Evolutionary conservation across 2,329 filamentous ascomycete genomes (phyloP), one percentile per base, ranked within the genome.

Genomic region (Ophiosphaerella herpotricha): DNA sequence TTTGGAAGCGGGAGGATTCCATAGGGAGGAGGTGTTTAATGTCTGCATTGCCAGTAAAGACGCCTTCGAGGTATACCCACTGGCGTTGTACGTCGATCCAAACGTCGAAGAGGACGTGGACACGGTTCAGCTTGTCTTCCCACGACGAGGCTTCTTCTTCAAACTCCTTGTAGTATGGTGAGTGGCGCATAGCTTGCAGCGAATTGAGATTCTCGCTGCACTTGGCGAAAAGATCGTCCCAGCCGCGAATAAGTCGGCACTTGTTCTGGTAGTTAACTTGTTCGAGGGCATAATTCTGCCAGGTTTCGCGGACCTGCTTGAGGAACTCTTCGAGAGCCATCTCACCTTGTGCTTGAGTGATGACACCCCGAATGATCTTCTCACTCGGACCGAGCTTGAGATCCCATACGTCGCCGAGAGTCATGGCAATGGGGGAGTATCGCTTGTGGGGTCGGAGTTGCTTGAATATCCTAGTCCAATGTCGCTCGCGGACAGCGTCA

Each of bases 71-170:
- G 72, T 99, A 99, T 7, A 99, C 94, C 94, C 94, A 99, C 77
- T 99, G 94, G 54, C 95, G 88, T 74, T 99, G 94, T n/a, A 99
- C 95, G 75, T 99, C 95, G 64, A 99, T 99, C 95, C 95, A 99
- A 13, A 99, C 92, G 72, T 99, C 94, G 67, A 99, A 99, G 8
- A 99, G 82, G 13, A 99, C 91, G 70, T 99, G 94, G 2, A 99
- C 91, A 39, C 94, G 86, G 73, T 97, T 99, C 23, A 99, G 82
- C 73, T 96, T 96, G 75, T 99, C 95, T 75, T 99, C 95, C 94
- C 94, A 99, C 1, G 89, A 85, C 1, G 91, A 89, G 6, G 95
- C 95, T 63, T 99, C 94, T 65, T 99, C 94, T 71, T 99, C 94
- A 56, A 99, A 99, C 66, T 97, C 93, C 74, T 97, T 97, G 81